These are phyloP conservation scores for Xerocomus nothofagi DNA, from an alignment of 1,284 basidiomycete species.

Conservation along the genomic window DNA sequence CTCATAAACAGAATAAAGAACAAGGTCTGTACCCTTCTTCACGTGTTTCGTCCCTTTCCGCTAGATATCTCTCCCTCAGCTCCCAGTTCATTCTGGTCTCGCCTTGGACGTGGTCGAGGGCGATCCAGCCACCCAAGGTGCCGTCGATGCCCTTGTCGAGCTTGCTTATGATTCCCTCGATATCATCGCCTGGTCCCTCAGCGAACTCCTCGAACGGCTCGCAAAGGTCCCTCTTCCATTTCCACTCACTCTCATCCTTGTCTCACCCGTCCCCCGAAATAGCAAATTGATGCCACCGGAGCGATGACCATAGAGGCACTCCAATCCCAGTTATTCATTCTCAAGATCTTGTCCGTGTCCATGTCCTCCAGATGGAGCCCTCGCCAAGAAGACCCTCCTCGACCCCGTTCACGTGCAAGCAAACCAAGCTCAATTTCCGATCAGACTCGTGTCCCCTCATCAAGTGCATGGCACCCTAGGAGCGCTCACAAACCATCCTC, in stretches of 20 bases:
- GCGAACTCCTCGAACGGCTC: slow-evolving; percentile 73
- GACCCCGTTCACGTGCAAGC: slow-evolving; percentile 44
- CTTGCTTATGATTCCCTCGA: slow-evolving; percentile 75
- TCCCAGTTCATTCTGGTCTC: slow-evolving; percentile 83
- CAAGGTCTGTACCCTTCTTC: slow-evolving; percentile 47
- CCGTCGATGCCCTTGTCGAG: slow-evolving; percentile 77
- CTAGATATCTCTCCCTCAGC: slow-evolving; percentile 41
- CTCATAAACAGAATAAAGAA: slow-evolving; percentile 72
- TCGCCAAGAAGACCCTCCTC: slow-evolving; percentile 39
- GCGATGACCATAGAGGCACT: slow-evolving; percentile 70
- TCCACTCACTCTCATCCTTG: neutral
- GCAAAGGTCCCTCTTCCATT: slow-evolving; percentile 58
- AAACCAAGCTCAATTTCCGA: slow-evolving; percentile 32
- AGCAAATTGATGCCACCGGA: slow-evolving; percentile 54
- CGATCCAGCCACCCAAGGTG: slow-evolving; percentile 70
- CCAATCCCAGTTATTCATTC: slow-evolving; percentile 87
- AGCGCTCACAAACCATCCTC: slow-evolving; percentile 37
- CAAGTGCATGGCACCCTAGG: slow-evolving; percentile 32
- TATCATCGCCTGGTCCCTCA: slow-evolving; percentile 76
- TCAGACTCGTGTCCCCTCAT: slow-evolving; percentile 17
- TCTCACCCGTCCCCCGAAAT: slow-evolving; percentile 14
- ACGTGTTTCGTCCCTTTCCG: neutral
- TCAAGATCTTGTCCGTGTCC: slow-evolving; percentile 79
- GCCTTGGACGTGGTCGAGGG: slow-evolving; percentile 71
- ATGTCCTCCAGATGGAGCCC: slow-evolving; percentile 77